These are phyloP conservation scores for Epichloe glyceriae DNA, from an alignment of 2,329 filamentous ascomycete species.

Conservation along the genomic window DNA sequence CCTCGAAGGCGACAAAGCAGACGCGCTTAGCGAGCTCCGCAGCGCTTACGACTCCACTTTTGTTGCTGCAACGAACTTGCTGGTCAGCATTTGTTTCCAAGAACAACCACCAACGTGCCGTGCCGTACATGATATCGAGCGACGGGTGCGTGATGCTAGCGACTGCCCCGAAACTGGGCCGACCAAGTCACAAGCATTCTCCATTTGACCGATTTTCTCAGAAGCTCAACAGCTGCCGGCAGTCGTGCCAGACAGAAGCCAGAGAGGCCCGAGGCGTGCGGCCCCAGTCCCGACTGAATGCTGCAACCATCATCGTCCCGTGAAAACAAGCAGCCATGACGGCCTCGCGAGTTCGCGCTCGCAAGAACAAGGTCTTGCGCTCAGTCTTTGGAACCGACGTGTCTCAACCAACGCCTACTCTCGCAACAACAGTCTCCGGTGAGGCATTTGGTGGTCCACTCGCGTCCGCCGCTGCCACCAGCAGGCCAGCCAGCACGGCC, in stretches of 20 bases:
- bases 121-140: neutral
- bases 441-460: constrained; percentile 33
- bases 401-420: constrained; percentile 34
- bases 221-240: neutral
- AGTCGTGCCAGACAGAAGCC: neutral
- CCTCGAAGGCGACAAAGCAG: neutral
- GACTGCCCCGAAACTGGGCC: neutral
- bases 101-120: neutral
- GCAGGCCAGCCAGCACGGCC: constrained; percentile 4
- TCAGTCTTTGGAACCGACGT: constrained; percentile 43
- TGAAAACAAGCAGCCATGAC: constrained; percentile 15
- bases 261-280: neutral
- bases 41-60: constrained; percentile 1
- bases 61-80: neutral
- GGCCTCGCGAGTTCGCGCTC: constrained; percentile 31
- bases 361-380: constrained; percentile 36
- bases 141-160: neutral
- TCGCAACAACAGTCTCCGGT: constrained; percentile 26
- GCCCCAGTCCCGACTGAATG: neutral
- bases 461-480: constrained; percentile 9
- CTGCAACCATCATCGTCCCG: neutral
- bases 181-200: neutral
- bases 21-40: constrained; percentile 3
- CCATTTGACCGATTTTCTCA: neutral
- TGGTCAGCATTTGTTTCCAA: constrained; percentile 1